Base-by-base conservation (phyloP, 441 rosid genomes). In the Erodium moschatum region DNA sequence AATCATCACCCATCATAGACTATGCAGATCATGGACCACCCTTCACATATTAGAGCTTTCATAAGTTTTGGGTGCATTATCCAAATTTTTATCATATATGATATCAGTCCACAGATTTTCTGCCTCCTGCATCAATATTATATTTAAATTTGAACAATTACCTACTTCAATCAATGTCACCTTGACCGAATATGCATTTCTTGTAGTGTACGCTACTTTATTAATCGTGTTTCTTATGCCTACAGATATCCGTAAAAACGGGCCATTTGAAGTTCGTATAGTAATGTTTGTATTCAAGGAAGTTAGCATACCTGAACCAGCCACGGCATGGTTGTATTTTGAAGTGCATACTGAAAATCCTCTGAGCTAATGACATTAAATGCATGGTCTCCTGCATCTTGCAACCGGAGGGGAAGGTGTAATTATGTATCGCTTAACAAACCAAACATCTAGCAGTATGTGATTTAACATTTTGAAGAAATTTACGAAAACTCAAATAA, bases 271-370 rank as follows among this genome's bases (percentile, higher is more conserved):
- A 65, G 50, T 16, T 65, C 5, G 15, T 31, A 50, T 38, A 4
- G 24, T 33, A 27, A 12, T 33, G 19, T 38, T 64, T 13, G 63
- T n/a, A 6, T 19, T 21, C 56, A 13, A 62, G 48, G 74, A 24
- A 33, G 65, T 61, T 50, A 54, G 11, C 16, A 19, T 79, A 93
- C 98, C 96, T 85, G 89, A 77, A 90, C 70, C 76, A 93, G 83
- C 87, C 82, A 79, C 70, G 98, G 94, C 78, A 78, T 85, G 72
- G 89, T 64, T 35, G 48, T 77, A 79, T 81, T 81, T 76, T 78
- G 80, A 70, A 85, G 76, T 69, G 78, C 73, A 24, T 67, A 72
- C 44, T 65, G 74, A 56, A 86, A 85, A 64, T 85, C 85, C 79
- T 85, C 77, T 60, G 89, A 76, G 16, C 82, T 83, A 62, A 90